Evolutionary conservation across 768 basidiomycete genomes (phyloP), one percentile per base, ranked within the genome.

Genomic region (Trametes cinnabarina): DNA sequence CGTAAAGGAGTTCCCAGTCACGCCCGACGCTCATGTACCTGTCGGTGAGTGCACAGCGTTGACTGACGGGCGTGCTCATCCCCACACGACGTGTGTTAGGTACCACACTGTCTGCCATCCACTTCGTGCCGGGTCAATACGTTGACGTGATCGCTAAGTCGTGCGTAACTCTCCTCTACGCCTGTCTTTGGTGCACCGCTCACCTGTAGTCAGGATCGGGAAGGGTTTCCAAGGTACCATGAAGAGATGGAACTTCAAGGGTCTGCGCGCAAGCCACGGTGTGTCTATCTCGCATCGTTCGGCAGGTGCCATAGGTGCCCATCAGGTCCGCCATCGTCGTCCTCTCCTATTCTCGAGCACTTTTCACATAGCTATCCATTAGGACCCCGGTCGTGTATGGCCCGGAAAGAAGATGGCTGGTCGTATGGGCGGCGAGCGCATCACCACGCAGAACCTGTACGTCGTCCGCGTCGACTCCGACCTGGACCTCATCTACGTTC

Each of bases 321-420:
- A 96, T 71, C 96, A 98, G 79, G 95, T 94, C 63, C 60, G 79
- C 71, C 44, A 19, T 48, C 17, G 39, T 26, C 46, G 19, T 15
- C 51, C 4, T 32, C 4, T 2, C 22, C 17, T 28, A 28, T 46
- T 10, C 15, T 15, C 46, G 19, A 5, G 40, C 34, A 20, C 51
- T 17, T 51, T 39, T 42, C 10, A 49, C 34, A 50, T 32, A 23
- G n/a, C 17, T 40, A 46, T 59, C 41, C 10, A 51, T 15, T 60
- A 98, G 94, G 94, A 97, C 67, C 96, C 97, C 23, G 97, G 97
- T 46, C 86, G 97, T 66, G 81, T 98, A 5, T 94, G 91, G 76
- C 97, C 97, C 3, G 97, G 97, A 35, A 97, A 94, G 77, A 98
- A 98, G 79, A 98, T 97, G 96, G 86, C 96, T 10, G 97, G 97